These are phyloP conservation scores for Septoria petroselini DNA, from an alignment of 2,329 filamentous ascomycete species.

Conservation along the genomic window DNA sequence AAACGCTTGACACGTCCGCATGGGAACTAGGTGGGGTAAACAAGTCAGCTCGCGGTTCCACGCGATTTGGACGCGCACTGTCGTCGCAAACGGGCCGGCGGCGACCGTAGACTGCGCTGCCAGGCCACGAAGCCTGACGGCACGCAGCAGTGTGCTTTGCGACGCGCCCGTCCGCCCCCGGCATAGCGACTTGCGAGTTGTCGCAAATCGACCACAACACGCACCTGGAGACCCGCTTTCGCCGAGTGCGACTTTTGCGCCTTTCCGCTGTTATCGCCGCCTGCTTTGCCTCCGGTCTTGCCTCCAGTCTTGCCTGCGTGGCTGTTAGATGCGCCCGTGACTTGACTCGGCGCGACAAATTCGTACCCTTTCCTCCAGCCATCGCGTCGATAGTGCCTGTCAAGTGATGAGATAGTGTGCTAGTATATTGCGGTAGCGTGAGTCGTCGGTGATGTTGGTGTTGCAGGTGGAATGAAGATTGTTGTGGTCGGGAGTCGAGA, in stretches of 20 bases:
- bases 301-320: conserved; percentile 62
- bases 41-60: conserved; percentile 32
- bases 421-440: conserved; percentile 12
- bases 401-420: conserved; percentile 1
- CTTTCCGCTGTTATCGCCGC: conserved; percentile 70
- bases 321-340: conserved; percentile 33
- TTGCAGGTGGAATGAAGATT: conserved; percentile 15
- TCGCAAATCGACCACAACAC: conserved; percentile 36
- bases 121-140: conserved; percentile 9
- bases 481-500: conserved; percentile 9
- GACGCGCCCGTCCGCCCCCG: conserved; percentile 28
- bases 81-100: not conserved
- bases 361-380: conserved; percentile 93
- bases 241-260: conserved; percentile 90
- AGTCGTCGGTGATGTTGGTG: conserved; percentile 7
- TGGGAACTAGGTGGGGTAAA: conserved; percentile 67
- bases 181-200: conserved; percentile 16
- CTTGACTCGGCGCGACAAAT: conserved; percentile 22
- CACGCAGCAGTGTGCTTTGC: conserved; percentile 28
- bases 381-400: conserved; percentile 42
- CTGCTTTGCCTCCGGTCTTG: conserved; percentile 81
- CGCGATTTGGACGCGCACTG: conserved; percentile 7
- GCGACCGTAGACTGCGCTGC: conserved; percentile 4
- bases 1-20: conserved; percentile 99
- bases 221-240: conserved; percentile 91